Evolutionary conservation across 805 yeast genomes (phyloP).

Genomic region (Cyberlindnera xylosilytica): DNA sequence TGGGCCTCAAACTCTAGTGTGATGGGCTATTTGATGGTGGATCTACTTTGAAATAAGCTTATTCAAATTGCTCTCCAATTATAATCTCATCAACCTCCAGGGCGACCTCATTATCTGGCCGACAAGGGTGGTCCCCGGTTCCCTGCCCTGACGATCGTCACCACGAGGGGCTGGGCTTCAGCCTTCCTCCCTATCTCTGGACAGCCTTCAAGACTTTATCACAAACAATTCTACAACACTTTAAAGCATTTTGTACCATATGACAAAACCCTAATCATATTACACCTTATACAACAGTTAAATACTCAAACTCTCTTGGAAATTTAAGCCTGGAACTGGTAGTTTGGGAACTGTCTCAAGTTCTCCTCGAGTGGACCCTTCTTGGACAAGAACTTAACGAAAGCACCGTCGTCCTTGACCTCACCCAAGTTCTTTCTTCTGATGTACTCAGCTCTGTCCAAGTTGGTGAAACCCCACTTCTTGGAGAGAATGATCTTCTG

Average conservation of each 20-base stretch:
- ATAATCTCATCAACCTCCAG: too few relatives aligned
- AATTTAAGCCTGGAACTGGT: slow-evolving; percentile 40
- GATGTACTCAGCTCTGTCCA: slow-evolving; percentile 95
- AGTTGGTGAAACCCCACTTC: slow-evolving; percentile 99
- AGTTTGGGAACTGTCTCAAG: slow-evolving; percentile 93
- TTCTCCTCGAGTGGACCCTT: slow-evolving; percentile 93
- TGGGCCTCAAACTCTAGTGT: too few relatives aligned
- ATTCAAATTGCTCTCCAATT: too few relatives aligned
- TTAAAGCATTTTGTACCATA: not conserved
- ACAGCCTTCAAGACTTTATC: too few relatives aligned
- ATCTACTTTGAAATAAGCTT: too few relatives aligned
- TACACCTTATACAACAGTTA: slow-evolving; percentile 11
- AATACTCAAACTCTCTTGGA: slow-evolving; percentile 1
- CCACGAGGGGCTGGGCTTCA: too few relatives aligned
- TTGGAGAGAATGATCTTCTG: slow-evolving; percentile 98
- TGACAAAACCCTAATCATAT: slow-evolving; percentile 10
- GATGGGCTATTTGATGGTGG: too few relatives aligned
- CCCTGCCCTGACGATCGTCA: too few relatives aligned
- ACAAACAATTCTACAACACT: slow-evolving; percentile 1
- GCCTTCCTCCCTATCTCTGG: too few relatives aligned
- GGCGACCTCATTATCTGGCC: too few relatives aligned
- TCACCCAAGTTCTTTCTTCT: slow-evolving; percentile 91
- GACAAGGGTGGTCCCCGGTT: too few relatives aligned
- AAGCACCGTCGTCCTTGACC: slow-evolving; percentile 99
- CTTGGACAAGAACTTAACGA: slow-evolving; percentile 95